Base-by-base conservation (phyloP, 2,329 filamentous ascomycete species). In the Grosmannia clavigera region DNA sequence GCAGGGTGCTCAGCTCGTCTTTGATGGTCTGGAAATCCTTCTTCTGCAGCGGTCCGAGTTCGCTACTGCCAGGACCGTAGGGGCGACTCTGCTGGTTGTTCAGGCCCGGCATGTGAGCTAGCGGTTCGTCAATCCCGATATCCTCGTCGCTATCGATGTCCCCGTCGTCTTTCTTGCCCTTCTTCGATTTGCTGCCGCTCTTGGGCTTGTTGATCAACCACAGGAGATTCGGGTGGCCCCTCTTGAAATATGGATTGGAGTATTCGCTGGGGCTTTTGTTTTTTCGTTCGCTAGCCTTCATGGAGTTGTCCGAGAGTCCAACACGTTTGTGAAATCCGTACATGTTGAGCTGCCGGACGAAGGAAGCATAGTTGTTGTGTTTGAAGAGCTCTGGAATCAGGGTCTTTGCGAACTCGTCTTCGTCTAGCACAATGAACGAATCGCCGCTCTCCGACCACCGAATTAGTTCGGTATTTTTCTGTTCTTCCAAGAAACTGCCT, bases 221-320 rank as follows among this genome's bases (percentile, higher is more conserved):
- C 5, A 96, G 77, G 55, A 99, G 77, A 71, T 96, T 95, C 4
- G 92, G 92, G 65, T 95, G 87, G 5, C 92, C 92, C 54, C 91
- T 88, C 67, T 91, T 89, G 74, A 99, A 99, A 74, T 92, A 99
- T 11, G 90, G 90, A 71, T 99, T 96, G 66, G 89, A 92, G 72
- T 99, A 99, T 78, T 97, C 94, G 79, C 92, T 97, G 0, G 94
- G 94, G 61, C 91, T 96, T 76, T 99, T 99, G 70, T 92, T 92
- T 72, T 96, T 96, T 63, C 92, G 86, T 75, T 97, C 94, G 70
- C 92, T 96, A 6, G 95, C 92, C 66, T 94, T 88, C 88, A 99
- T 95, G 0, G 92, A 96, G 70, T 96, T 96, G 73, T 99, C 94
- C 4, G 92, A 96, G 22, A 99, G 80, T 4, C 89, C 89, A 4